Base-by-base conservation (phyloP, 441 rosid species). In the Euphorbia neoarborescens region DNA sequence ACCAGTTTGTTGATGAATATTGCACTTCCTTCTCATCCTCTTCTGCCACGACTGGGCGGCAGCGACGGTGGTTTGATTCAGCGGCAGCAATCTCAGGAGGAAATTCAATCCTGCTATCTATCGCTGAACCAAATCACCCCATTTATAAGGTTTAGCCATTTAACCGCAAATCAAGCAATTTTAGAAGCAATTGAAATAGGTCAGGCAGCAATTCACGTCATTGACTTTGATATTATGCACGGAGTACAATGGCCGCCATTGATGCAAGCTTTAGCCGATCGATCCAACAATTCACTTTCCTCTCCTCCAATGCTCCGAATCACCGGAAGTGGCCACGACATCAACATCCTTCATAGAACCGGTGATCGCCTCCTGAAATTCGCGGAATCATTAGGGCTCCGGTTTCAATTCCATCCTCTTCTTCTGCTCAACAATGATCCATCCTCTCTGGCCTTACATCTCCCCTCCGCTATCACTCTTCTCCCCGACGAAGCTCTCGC, bases 171-270 rank as follows among this genome's bases (percentile, higher is more conserved):
- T 69, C 98, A 94, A 57, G 97, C 97, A 27, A 93, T 93, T 25
- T 75, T 94, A 19, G 98, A 94, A 74, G 92, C 93, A 14, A 78
- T 87, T 42, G 84, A 82, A 64, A 64, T 68, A 62, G 89, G 83
- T 54, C 87, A 81, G 59, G 82, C 81, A 63, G 78, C 83, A 14
- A 75, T 89, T 58, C 98, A 93, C 80, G 87, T 93, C 71, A 78
- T 93, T 1, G 98, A 93, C 72, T 88, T 93, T 61, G 96, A 93
- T 76, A 91, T 91, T 72, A 88, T 89, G 84, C 96, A 93, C 78
- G 98, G 98, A 17, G 90, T 93, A 51, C 98, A 93, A 71, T 93
- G 98, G 98, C 98, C 98, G 15, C 98, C 98, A 6, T 71, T 93
- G 65, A 89, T 93, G 97, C 98, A 93, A 59, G 97, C 98, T 65